Conservation (phyloP, 345 rosid genomes). For the Eucalyptus pauciflora region DNA sequence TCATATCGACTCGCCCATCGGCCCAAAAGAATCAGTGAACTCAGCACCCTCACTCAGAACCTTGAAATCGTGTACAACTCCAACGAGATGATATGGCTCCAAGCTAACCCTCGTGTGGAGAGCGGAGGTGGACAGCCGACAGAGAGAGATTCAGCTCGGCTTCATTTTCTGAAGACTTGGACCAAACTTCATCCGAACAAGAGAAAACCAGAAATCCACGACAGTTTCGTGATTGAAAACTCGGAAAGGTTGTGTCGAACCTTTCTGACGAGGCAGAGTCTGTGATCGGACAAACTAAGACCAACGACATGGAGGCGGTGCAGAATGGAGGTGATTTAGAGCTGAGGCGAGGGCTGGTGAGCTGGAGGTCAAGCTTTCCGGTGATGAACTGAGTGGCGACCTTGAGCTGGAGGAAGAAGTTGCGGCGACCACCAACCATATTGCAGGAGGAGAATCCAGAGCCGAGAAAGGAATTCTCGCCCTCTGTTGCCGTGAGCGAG, state of each 20-base stretch:
- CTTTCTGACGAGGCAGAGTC: not conserved
- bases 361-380: not conserved
- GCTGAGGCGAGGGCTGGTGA: not conserved
- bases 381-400: not conserved
- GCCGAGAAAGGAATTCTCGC: not conserved
- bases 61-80: not conserved
- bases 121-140: not conserved
- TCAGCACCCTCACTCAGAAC: not conserved
- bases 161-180: not conserved
- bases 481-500: fast-evolving
- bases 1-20: not conserved
- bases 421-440: not conserved
- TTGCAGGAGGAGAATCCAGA: not conserved
- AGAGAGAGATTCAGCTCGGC: not conserved
- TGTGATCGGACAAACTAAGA: not conserved
- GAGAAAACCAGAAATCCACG: not conserved
- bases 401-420: not conserved
- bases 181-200: not conserved
- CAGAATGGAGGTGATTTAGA: not conserved
- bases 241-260: not conserved
- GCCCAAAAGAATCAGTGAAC: not conserved
- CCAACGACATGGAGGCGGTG: not conserved
- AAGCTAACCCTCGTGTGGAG: not conserved
- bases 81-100: not conserved
- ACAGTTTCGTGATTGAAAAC: not conserved